These are phyloP conservation scores for Lojkania enalia DNA, from an alignment of 2,329 filamentous ascomycete species.

Conservation along the genomic window DNA sequence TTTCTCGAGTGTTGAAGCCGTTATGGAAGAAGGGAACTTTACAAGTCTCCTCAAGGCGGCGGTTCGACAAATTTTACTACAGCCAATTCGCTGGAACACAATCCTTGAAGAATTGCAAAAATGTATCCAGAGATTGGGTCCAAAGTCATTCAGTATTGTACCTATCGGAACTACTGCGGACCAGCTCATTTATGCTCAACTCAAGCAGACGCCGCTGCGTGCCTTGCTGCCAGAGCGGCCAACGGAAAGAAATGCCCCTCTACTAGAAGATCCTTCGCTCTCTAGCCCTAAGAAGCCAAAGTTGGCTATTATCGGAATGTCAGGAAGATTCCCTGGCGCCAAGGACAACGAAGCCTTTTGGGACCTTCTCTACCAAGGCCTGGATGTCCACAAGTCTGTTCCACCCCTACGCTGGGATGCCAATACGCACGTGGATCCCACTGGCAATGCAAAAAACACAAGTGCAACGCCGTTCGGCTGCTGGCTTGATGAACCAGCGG, in stretches of 20 bases:
- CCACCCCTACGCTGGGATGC: conserved; percentile 7
- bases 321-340: conserved; percentile 25
- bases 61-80: too few relatives aligned
- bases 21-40: too few relatives aligned
- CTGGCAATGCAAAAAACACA: conserved; percentile 22
- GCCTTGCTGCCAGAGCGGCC: not conserved
- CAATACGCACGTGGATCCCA: conserved; percentile 21
- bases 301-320: conserved; percentile 28
- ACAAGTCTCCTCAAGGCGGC: too few relatives aligned
- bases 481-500: conserved; percentile 28
- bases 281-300: not conserved
- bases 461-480: conserved; percentile 25
- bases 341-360: conserved; percentile 37
- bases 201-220: not conserved
- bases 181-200: not conserved
- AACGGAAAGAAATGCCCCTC: not conserved
- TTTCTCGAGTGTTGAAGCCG: too few relatives aligned
- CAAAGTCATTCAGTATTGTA: too few relatives aligned
- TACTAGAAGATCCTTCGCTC: not conserved
- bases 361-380: conserved; percentile 34
- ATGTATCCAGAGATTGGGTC: too few relatives aligned
- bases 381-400: conserved; percentile 28
- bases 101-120: too few relatives aligned
- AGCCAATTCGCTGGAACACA: too few relatives aligned
- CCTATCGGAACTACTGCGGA: too few relatives aligned